These are phyloP conservation scores for Phytomonas sp. DNA, from an alignment of 208 protist genomes.

Conservation along the genomic window DNA sequence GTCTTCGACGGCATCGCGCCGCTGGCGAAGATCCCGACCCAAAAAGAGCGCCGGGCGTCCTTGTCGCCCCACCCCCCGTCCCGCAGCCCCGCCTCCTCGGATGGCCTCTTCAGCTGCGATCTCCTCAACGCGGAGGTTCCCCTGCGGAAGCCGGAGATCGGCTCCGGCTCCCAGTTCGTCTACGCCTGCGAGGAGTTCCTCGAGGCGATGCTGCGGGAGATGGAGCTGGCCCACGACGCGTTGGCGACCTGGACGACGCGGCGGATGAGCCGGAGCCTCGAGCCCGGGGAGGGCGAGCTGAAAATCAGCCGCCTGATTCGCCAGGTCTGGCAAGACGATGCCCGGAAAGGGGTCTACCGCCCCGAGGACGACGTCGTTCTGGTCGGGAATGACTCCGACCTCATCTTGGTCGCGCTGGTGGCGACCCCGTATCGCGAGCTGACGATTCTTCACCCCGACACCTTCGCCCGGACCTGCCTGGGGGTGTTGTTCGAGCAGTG, in stretches of 20 bases:
- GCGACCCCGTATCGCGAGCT: constrained; percentile 50
- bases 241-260: constrained; percentile 13
- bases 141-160: constrained; percentile 51
- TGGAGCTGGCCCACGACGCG: background rate
- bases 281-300: constrained; percentile 74
- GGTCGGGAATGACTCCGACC: constrained; percentile 77
- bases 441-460: constrained; percentile 45
- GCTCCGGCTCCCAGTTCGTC: constrained; percentile 66
- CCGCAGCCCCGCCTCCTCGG: background rate
- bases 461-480: constrained; percentile 38
- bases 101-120: constrained; percentile 38
- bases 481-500: constrained; percentile 64
- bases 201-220: background rate
- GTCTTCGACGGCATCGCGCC: constrained; percentile 79
- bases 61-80: background rate
- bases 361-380: constrained; percentile 55
- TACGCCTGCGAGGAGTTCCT: constrained; percentile 54
- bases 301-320: constrained; percentile 65
- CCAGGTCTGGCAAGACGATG: constrained; percentile 22
- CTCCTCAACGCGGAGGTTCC: constrained; percentile 24
- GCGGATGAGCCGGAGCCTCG: constrained; percentile 31
- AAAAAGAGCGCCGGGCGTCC: constrained; percentile 44
- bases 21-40: constrained; percentile 49
- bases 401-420: constrained; percentile 59
- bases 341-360: constrained; percentile 23